Evolutionary conservation across 2,329 filamentous ascomycete genomes (phyloP), one percentile per base, ranked within the genome.

Genomic region (Volutella citrinella): DNA sequence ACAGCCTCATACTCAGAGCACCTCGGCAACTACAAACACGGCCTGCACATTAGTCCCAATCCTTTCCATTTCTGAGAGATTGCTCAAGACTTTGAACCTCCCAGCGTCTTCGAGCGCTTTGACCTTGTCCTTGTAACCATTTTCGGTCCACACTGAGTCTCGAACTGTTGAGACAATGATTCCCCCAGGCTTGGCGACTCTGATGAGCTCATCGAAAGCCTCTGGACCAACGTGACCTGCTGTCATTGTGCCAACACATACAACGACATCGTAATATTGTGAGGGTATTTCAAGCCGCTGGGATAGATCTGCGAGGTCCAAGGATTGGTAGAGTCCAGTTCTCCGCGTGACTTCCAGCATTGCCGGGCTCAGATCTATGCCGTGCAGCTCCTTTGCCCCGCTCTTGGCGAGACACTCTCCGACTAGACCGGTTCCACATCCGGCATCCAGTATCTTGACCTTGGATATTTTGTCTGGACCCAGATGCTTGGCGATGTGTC

Each of bases 201-300:
- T 56, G 3, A 69, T 52, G 19, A 76, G 63, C 39, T 76, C 71
- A 5, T 57, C 46, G 19, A 76, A 43, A 0, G 66, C 67, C 24
- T 38, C 45, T 0, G 71, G 69, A 0, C 69, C 72, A 8, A 76
- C 64, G 39, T 76, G 71, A 1, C 69, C 72, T 24, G 65, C 59
- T 0, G 72, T 76, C 42, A 76, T 68, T 3, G 70, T 74, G 6
- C 72, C 72, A 10, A 66, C 65, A 46, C 72, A 76, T 1, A 65
- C 63, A 3, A 75, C 59, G 3, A 65, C 61, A 19, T 74, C 71
- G 33, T 72, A 75, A 2, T 48, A 55, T 1, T 55, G 52, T 18
- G 64, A 56, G 1, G 51, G 25, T 10, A 55, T 47, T 2, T 59
- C 48, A 5, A 75, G 57, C 2, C 41, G 54, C 28, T 61, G 52